phyloP scores from a whole-genome alignment of 2,329 filamentous ascomycete species.

The Talaromyces piceae region DNA sequence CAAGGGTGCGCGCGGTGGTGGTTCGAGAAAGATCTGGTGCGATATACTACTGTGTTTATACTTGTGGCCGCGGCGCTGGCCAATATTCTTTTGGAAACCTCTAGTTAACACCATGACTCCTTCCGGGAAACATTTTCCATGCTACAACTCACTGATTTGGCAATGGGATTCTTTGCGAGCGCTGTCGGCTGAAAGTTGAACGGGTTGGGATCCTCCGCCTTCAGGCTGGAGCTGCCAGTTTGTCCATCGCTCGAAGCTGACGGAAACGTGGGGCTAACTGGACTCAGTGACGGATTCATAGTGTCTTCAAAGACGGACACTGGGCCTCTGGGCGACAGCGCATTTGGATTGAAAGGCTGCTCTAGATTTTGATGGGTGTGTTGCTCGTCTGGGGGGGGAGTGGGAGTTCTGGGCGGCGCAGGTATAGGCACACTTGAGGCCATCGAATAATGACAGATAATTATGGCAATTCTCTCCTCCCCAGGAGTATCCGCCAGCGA shows the following conservation, averaged over 20 bases:
- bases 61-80: slow-evolving; percentile 87
- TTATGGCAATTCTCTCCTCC: not conserved
- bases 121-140: not conserved
- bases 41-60: slow-evolving; percentile 97
- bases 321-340: slow-evolving; percentile 41
- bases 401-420: slow-evolving; percentile 56
- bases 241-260: slow-evolving; percentile 24
- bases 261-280: slow-evolving; percentile 30
- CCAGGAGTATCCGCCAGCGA: not conserved
- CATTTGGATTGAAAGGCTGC: slow-evolving; percentile 35
- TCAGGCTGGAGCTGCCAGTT: slow-evolving; percentile 17
- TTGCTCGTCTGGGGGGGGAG: slow-evolving; percentile 51
- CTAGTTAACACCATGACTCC: slow-evolving; percentile 14
- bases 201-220: slow-evolving; percentile 43
- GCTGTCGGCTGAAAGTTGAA: slow-evolving; percentile 92
- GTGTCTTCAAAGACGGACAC: slow-evolving; percentile 17
- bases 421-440: slow-evolving; percentile 53
- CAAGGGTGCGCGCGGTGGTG: slow-evolving; percentile 73
- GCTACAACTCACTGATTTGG: slow-evolving; percentile 58
- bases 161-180: slow-evolving; percentile 63
- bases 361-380: slow-evolving; percentile 16
- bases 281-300: slow-evolving; percentile 12
- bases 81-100: slow-evolving; percentile 66
- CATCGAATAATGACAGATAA: slow-evolving; percentile 35
- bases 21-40: slow-evolving; percentile 94